Conservation (phyloP, 257 asterid species). For the Eustoma russellianum region DNA sequence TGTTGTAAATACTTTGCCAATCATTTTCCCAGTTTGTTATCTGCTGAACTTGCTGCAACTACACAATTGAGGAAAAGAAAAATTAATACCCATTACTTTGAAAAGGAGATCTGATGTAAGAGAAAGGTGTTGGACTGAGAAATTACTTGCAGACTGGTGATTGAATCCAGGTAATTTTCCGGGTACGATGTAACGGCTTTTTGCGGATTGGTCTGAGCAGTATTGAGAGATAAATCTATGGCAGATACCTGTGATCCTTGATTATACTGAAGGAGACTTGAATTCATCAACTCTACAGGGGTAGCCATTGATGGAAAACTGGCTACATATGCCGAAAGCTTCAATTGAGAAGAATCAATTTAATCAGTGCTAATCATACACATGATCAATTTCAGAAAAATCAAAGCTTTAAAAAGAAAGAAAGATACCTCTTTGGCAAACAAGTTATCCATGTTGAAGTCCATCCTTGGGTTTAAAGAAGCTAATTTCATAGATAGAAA, state of each 20-base stretch:
- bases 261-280: constrained; percentile 25
- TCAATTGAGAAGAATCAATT: constrained; percentile 2
- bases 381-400: background rate
- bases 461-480: constrained; percentile 45
- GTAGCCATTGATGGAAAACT: constrained; percentile 23
- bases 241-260: constrained; percentile 28
- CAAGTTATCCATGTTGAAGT: constrained; percentile 33
- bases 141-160: constrained; percentile 28
- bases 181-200: too few relatives aligned
- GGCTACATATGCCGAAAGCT: constrained; percentile 43
- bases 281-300: constrained; percentile 23
- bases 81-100: background rate
- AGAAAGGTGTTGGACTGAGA: background rate
- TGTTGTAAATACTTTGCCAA: constrained; percentile 30
- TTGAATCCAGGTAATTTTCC: constrained; percentile 38
- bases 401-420: too few relatives aligned
- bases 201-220: constrained; percentile 26
- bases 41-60: constrained; percentile 50
- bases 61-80: background rate
- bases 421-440: constrained; percentile 47
- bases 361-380: constrained; percentile 2
- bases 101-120: background rate
- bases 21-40: constrained; percentile 48
- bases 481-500: constrained; percentile 75
- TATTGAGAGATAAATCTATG: constrained; percentile 15